Percentiles rank a stretch among this genome's conserved stretches.
These are phyloP conservation scores for Psilocybe sp. DNA, from an alignment of 768 basidiomycete species.

Conservation along the genomic window DNA sequence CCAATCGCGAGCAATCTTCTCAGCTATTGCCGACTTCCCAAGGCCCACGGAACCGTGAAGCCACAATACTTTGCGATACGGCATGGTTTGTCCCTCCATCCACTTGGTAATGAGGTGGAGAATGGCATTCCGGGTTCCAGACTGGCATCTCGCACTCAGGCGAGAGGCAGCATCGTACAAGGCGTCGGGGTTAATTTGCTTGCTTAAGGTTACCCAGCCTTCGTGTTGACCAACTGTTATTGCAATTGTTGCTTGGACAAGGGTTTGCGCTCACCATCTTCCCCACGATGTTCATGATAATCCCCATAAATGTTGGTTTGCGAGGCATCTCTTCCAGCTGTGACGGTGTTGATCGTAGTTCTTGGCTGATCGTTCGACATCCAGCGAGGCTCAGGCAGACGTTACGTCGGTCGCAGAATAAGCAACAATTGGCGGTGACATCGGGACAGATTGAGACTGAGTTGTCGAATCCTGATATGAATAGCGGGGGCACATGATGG, in stretches of 20 bases:
- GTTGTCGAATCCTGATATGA: background rate
- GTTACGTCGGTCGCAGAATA: too few species aligned
- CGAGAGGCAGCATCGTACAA: slow-evolving; percentile 9
- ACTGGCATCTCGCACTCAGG: slow-evolving; percentile 12
- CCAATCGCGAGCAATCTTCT: slow-evolving; percentile 11
- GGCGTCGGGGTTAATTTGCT: slow-evolving; percentile 5
- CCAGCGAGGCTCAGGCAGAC: too few species aligned
- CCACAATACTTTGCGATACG: slow-evolving; percentile 13
- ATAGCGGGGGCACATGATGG: background rate
- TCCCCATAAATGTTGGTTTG: too few species aligned
- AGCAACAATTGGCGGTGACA: too few species aligned
- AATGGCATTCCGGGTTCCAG: slow-evolving; percentile 12
- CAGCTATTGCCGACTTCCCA: slow-evolving; percentile 19
- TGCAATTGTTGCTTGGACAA: too few species aligned
- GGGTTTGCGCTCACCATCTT: too few species aligned
- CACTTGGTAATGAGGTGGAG: slow-evolving; percentile 7
- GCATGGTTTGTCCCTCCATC: slow-evolving; percentile 5
- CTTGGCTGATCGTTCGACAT: too few species aligned
- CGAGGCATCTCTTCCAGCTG: too few species aligned
- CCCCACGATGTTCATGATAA: too few species aligned
- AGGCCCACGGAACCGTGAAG: slow-evolving; percentile 17
- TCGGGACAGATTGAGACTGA: background rate
- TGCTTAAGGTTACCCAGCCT: slow-evolving; percentile 8
- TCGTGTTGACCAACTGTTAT: too few species aligned
- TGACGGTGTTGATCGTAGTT: too few species aligned